Evolutionary conservation across 768 basidiomycete species (phyloP).

Genomic region (Pleurotus citrinopileatus): DNA sequence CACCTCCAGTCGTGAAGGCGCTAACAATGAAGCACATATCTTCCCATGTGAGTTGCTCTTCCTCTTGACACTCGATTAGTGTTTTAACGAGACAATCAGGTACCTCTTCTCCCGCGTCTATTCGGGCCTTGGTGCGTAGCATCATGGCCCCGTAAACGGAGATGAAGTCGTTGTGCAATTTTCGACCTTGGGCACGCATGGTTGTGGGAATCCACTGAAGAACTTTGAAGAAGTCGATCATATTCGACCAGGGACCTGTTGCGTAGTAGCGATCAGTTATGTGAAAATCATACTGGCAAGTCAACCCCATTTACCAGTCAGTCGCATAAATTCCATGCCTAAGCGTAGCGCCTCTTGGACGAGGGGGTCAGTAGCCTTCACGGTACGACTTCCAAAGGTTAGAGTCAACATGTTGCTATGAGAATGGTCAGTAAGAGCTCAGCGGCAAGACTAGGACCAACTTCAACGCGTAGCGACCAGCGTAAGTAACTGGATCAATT

Average conservation of each 20-base stretch:
- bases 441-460: slow-evolving; percentile 10
- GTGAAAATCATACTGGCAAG: not conserved
- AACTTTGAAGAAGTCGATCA: slow-evolving; percentile 21
- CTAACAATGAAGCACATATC: slow-evolving; percentile 30
- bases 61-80: slow-evolving; percentile 22
- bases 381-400: slow-evolving; percentile 21
- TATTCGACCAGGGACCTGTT: slow-evolving; percentile 20
- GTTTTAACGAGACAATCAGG: slow-evolving; percentile 33
- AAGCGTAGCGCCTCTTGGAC: slow-evolving; percentile 18
- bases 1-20: slow-evolving; percentile 31
- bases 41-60: slow-evolving; percentile 27
- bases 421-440: not conserved
- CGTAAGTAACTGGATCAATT: slow-evolving; percentile 19
- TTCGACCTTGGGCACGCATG: slow-evolving; percentile 15
- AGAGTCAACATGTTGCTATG: slow-evolving; percentile 24
- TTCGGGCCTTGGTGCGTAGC: slow-evolving; percentile 21
- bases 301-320: slow-evolving; percentile 11
- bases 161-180: slow-evolving; percentile 22
- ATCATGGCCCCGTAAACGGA: slow-evolving; percentile 31
- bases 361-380: slow-evolving; percentile 17
- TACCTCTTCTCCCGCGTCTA: slow-evolving; percentile 27
- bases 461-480: slow-evolving; percentile 21
- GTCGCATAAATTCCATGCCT: slow-evolving; percentile 25
- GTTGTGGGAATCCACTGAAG: slow-evolving; percentile 20
- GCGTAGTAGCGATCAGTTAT: not conserved